These are phyloP conservation scores for Aureobasidium musti DNA, from an alignment of 2,329 filamentous ascomycete species.

Conservation along the genomic window DNA sequence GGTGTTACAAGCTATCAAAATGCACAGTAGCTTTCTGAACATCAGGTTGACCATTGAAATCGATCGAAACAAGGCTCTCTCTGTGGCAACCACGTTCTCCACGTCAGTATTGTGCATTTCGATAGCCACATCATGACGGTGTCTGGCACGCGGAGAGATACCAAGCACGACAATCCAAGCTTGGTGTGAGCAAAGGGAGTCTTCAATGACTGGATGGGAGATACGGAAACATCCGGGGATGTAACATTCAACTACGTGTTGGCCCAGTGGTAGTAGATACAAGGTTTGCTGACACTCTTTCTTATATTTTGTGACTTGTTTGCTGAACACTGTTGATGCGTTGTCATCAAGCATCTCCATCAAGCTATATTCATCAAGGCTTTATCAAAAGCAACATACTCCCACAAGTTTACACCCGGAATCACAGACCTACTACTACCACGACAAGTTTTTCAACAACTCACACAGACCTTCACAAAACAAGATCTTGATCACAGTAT, in stretches of 20 bases:
- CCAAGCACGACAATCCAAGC: too few relatives aligned
- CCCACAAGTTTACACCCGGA: not conserved
- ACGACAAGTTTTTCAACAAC: not conserved
- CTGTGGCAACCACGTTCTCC: too few relatives aligned
- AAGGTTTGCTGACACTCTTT: not conserved
- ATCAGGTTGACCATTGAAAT: too few relatives aligned
- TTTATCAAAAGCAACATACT: not conserved
- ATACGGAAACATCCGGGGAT: not conserved
- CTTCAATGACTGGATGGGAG: not conserved
- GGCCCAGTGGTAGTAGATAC: not conserved
- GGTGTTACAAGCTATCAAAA: too few relatives aligned
- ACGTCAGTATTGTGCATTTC: too few relatives aligned
- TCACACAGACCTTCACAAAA: not conserved
- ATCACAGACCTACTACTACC: not conserved
- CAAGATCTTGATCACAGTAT: not conserved
- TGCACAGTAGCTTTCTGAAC: too few relatives aligned
- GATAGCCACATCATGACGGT: too few relatives aligned
- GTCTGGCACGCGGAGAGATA: too few relatives aligned
- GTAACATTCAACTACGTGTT: not conserved
- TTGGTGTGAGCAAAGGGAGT: not conserved
- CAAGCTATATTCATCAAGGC: not conserved
- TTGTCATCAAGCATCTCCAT: not conserved
- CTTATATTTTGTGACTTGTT: not conserved
- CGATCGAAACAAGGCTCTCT: too few relatives aligned
- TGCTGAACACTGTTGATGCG: not conserved